A percentile compares a stretch with the other conserved stretches of the same genome.
These are phyloP conservation scores for Fraxinus anomala DNA, from an alignment of 257 asterid species.

Conservation along the genomic window DNA sequence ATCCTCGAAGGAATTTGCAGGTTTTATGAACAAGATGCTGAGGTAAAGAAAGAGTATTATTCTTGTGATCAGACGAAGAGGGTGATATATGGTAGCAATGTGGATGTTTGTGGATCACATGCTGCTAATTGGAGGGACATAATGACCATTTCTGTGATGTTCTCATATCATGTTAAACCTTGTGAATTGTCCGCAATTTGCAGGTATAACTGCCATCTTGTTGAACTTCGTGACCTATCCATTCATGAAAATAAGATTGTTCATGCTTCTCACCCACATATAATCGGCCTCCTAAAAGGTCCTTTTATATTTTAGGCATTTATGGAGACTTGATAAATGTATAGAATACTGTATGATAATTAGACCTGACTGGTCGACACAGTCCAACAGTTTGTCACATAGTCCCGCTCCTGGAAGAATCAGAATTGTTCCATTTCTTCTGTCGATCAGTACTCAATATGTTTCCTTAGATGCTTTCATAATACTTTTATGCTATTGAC, in stretches of 20 bases:
- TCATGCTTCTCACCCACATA: not conserved
- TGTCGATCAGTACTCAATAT: slow-evolving; percentile 21
- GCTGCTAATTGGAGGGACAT: slow-evolving; percentile 77
- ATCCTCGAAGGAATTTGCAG: slow-evolving; percentile 51
- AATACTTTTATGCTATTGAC: too few relatives aligned
- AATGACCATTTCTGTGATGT: slow-evolving; percentile 38
- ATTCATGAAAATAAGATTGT: too few relatives aligned
- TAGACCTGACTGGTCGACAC: not conserved
- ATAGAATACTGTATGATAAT: not conserved
- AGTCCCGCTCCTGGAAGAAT: too few relatives aligned
- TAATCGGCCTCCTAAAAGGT: not conserved
- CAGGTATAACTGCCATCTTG: slow-evolving; percentile 41
- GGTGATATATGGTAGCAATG: slow-evolving; percentile 56
- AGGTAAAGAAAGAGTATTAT: slow-evolving; percentile 43
- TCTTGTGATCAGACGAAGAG: slow-evolving; percentile 36
- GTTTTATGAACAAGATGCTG: slow-evolving; percentile 64
- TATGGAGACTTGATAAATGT: too few relatives aligned
- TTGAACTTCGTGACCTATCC: not conserved
- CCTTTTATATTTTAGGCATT: not conserved
- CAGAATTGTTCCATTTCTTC: too few relatives aligned
- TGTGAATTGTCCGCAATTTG: slow-evolving; percentile 58
- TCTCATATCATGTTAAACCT: slow-evolving; percentile 31
- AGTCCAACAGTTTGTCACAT: not conserved
- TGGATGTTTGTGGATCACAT: slow-evolving; percentile 49
- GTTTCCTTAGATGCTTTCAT: too few relatives aligned